phyloP scores from a whole-genome alignment of 345 rosid genomes.

The Reutealis trisperma region DNA sequence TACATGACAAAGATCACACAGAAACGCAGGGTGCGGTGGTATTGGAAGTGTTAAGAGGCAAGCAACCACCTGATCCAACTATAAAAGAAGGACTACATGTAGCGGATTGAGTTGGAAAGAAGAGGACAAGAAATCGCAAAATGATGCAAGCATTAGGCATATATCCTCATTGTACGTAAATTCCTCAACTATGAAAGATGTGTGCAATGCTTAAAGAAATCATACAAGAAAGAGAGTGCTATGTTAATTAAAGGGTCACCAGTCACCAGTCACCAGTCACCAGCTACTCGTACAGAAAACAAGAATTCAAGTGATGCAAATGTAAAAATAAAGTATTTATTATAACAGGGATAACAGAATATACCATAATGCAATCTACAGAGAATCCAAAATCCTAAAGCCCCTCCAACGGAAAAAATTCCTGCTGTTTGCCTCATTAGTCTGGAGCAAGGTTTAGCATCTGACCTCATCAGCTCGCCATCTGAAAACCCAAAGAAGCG shows the following conservation, averaged over 20 bases:
- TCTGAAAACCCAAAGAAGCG: conserved; percentile 68
- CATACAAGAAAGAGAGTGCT: conserved; percentile 74
- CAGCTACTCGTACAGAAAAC: conserved; percentile 29
- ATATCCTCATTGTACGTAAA: conserved; percentile 69
- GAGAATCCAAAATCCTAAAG: conserved; percentile 82
- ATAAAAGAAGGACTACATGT: conserved; percentile 81
- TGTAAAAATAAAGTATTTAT: too few relatives aligned
- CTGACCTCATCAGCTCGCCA: conserved; percentile 81
- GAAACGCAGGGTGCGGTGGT: conserved; percentile 89
- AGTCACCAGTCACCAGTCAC: not conserved
- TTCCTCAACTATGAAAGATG: conserved; percentile 77
- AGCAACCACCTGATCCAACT: conserved; percentile 89
- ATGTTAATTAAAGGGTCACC: conserved; percentile 68
- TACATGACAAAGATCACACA: conserved; percentile 94
- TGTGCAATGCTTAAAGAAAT: conserved; percentile 94
- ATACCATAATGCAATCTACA: conserved; percentile 78
- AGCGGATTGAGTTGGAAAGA: conserved; percentile 82
- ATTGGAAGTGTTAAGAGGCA: conserved; percentile 84
- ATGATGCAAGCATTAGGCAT: conserved; percentile 84
- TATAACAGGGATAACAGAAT: conserved; percentile 11
- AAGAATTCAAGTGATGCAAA: conserved; percentile 19
- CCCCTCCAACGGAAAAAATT: conserved; percentile 72
- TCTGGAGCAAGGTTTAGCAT: conserved; percentile 76
- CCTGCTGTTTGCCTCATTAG: conserved; percentile 80
- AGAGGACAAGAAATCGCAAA: conserved; percentile 60